phyloP scores from a whole-genome alignment of 2,329 filamentous ascomycete species.

The Trichoderma arundinaceum region DNA sequence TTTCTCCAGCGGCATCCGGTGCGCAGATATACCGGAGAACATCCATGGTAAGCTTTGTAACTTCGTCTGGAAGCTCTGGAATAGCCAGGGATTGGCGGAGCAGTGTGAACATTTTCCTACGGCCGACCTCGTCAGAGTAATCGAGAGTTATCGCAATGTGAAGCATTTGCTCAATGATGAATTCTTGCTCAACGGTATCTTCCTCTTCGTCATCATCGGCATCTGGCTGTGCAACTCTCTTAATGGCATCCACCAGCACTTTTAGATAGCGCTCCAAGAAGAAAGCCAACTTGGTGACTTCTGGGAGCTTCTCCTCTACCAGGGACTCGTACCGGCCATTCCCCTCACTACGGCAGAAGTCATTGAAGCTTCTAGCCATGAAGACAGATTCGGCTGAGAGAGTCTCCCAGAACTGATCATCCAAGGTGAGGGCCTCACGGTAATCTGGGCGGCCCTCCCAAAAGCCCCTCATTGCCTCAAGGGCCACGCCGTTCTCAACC shows the following conservation, averaged over 20 bases:
- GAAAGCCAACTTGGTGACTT: conserved; percentile 89
- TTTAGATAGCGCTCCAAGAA: conserved; percentile 81
- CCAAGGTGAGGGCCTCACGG: conserved; percentile 72
- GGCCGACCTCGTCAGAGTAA: conserved; percentile 95
- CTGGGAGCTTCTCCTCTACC: conserved; percentile 91
- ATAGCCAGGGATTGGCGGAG: conserved; percentile 85
- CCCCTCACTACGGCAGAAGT: conserved; percentile 80
- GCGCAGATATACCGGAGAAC: conserved; percentile 84
- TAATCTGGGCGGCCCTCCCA: conserved; percentile 93
- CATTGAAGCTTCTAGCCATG: conserved; percentile 89
- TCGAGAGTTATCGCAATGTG: conserved; percentile 91
- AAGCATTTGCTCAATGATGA: conserved; percentile 92
- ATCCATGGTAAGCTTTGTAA: conserved; percentile 85
- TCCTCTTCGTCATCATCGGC: conserved; percentile 73
- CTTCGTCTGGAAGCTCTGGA: conserved; percentile 87
- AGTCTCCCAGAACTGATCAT: conserved; percentile 79
- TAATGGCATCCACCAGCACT: conserved; percentile 68
- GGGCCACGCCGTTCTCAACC: conserved; percentile 84
- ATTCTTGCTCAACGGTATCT: conserved; percentile 87
- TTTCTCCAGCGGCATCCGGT: conserved; percentile 72
- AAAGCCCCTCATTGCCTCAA: conserved; percentile 94
- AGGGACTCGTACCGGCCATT: conserved; percentile 76
- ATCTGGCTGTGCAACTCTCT: conserved; percentile 60
- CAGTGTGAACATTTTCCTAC: conserved; percentile 93
- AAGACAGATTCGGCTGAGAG: conserved; percentile 87